A percentile compares a stretch with the other conserved stretches of the same genome.
These are phyloP conservation scores for Metarhizium anisopliae DNA, from an alignment of 2,329 filamentous ascomycete genomes.

Conservation along the genomic window DNA sequence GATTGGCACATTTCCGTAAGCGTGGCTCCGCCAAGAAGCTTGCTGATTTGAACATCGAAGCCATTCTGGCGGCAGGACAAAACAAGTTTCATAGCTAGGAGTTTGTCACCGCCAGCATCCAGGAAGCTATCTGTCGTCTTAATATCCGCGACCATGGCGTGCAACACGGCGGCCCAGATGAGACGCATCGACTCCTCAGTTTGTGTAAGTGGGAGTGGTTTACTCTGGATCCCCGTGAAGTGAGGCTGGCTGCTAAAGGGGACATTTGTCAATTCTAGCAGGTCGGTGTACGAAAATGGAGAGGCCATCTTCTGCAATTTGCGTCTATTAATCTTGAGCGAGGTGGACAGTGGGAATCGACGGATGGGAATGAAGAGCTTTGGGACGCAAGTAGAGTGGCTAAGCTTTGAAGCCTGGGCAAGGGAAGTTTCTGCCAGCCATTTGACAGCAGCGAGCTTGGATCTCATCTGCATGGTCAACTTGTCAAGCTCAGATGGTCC, in stretches of 20 bases:
- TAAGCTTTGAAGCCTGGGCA: constrained; percentile 15
- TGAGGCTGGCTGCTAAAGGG: constrained; percentile 24
- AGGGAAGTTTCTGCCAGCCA: constrained; percentile 34
- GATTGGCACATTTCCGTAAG: constrained; percentile 37
- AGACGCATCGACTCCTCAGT: constrained; percentile 37
- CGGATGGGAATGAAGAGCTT: constrained; percentile 39
- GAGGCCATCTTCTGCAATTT: constrained; percentile 36
- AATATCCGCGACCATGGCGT: constrained; percentile 29
- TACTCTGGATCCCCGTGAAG: constrained; percentile 27
- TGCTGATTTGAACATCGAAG: constrained; percentile 30
- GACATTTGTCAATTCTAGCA: constrained; percentile 26
- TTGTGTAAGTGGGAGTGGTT: constrained; percentile 38
- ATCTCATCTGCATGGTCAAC: constrained; percentile 30
- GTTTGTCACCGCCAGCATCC: constrained; percentile 35
- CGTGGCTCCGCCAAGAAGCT: constrained; percentile 31
- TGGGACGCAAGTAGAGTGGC: constrained; percentile 31
- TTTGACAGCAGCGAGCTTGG: constrained; percentile 34
- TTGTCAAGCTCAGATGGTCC: constrained; percentile 28
- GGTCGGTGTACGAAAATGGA: constrained; percentile 31
- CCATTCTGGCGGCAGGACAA: constrained; percentile 33
- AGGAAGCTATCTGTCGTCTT: constrained; percentile 35
- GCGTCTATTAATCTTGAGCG: constrained; percentile 40
- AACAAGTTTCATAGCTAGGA: constrained; percentile 35
- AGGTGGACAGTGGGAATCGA: constrained; percentile 37
- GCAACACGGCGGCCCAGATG: constrained; percentile 38